Evolutionary conservation across 176 grass and related monocot genomes (phyloP).

Genomic region (Secale cereale): DNA sequence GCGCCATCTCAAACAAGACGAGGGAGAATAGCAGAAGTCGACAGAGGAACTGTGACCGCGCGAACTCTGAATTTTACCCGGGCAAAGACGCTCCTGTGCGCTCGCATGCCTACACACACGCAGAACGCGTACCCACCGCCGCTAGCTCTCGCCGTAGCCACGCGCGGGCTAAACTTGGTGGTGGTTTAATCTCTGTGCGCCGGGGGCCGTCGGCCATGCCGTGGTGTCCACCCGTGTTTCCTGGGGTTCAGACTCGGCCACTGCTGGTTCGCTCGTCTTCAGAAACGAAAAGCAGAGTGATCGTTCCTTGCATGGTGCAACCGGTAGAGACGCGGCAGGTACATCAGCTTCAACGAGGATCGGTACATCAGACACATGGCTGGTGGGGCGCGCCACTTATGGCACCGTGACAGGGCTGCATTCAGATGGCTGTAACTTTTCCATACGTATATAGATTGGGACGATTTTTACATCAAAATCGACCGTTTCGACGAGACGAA

Average conservation of each 20-base stretch:
- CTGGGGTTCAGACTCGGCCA: neutral
- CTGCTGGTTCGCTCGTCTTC: neutral
- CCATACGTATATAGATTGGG: too few species aligned
- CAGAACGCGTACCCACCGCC: neutral
- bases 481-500: too few species aligned
- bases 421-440: too few species aligned
- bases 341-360: neutral
- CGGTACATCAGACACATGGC: too few species aligned
- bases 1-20: neutral
- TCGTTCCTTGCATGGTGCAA: neutral
- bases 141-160: neutral
- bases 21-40: neutral
- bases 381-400: too few species aligned
- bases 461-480: too few species aligned
- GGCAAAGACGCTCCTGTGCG: too few species aligned
- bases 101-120: too few species aligned
- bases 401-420: too few species aligned
- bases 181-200: conserved; percentile 59
- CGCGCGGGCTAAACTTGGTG: conserved; percentile 17
- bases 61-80: too few species aligned
- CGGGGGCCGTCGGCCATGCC: neutral
- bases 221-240: neutral
- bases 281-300: neutral
- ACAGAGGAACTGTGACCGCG: too few species aligned
- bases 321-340: neutral